Evolutionary conservation across 2,329 filamentous ascomycete species (phyloP), one percentile per base, ranked within the genome.

Genomic region (Fusarium sp.): DNA sequence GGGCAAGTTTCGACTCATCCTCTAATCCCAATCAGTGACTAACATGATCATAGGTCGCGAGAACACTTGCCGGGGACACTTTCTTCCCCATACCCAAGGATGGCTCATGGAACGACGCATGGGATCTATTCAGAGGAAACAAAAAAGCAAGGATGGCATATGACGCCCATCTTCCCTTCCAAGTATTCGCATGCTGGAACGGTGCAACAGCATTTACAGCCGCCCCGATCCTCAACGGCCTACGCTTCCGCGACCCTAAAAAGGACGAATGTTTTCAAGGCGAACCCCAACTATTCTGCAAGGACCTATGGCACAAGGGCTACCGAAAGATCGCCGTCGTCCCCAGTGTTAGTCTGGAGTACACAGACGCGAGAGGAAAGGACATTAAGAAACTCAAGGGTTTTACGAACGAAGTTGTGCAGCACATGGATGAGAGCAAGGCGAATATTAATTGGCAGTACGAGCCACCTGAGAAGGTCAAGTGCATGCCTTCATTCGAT

Each of bases 151-250:
- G 70, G 14, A 55, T 66, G 9, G 77, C 82, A n/a, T 83, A 82
- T 63, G 48, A 67, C 1, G 70, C 69, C 1, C 76, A 79, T 30
- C 77, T 78, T 22, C 86, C 87, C 1, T 85, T 89, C 67, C 88
- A 89, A 75, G 87, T 89, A 0, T 89, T 87, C 57, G 76, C 86
- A 2, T 90, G 88, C 77, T 89, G 88, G 87, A 89, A 89, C 68
- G 88, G 88, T 16, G 85, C 83, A 0, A 81, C 81, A 0, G 83
- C 81, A 0, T 84, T 89, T 52, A 78, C 78, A 0, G 87, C 86
- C 45, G 85, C 87, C 1, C 73, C 89, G 4, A 66, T 87, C 8
- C 78, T 78, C 0, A 76, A 77, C 0, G 78, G 77, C 25, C 73
- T 89, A 5, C 66, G 74, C 9, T 89, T 89, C 71, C 81, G 87